phyloP scores from a whole-genome alignment of 768 basidiomycete species.

The Suillus luteus region DNA sequence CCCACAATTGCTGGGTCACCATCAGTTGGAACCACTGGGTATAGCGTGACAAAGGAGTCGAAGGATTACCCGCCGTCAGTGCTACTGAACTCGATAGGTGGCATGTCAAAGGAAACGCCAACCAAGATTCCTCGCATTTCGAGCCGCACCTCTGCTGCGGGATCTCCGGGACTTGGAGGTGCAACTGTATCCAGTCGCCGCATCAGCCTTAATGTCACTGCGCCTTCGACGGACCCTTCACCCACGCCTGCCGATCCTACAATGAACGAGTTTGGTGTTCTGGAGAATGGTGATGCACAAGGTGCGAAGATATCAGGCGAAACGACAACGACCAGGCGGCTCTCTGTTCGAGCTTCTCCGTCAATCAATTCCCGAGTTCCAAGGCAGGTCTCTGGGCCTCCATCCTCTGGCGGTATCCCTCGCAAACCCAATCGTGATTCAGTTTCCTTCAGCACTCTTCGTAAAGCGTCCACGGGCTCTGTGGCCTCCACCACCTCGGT shows the following conservation, averaged over 20 bases:
- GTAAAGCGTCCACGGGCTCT: conserved; percentile 83
- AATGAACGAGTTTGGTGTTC: conserved; percentile 79
- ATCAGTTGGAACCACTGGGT: conserved; percentile 70
- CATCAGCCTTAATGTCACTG: conserved; percentile 60
- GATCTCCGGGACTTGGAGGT: conserved; percentile 71
- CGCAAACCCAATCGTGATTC: conserved; percentile 80
- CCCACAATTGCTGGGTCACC: conserved; percentile 95
- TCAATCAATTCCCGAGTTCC: conserved; percentile 60
- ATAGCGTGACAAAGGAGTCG: conserved; percentile 52
- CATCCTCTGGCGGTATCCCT: conserved; percentile 47
- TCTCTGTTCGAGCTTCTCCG: conserved; percentile 68
- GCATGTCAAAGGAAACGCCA: conserved; percentile 77
- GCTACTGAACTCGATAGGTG: conserved; percentile 50
- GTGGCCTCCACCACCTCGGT: conserved; percentile 67
- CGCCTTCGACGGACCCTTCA: conserved; percentile 65
- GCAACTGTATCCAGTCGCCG: conserved; percentile 59
- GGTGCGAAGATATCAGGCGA: conserved; percentile 43
- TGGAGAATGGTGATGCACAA: conserved; percentile 60
- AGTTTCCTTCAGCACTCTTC: conserved; percentile 71
- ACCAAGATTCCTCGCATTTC: conserved; percentile 93
- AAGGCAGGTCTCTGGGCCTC: conserved; percentile 59
- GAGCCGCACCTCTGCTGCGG: conserved; percentile 74
- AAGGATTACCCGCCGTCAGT: conserved; percentile 60
- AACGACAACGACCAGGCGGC: conserved; percentile 44
- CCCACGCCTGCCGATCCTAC: conserved; percentile 50